Evolutionary conservation across 179 eudicot species (phyloP), one percentile per base, ranked within the genome.

Genomic region (Spergularia azorica): DNA sequence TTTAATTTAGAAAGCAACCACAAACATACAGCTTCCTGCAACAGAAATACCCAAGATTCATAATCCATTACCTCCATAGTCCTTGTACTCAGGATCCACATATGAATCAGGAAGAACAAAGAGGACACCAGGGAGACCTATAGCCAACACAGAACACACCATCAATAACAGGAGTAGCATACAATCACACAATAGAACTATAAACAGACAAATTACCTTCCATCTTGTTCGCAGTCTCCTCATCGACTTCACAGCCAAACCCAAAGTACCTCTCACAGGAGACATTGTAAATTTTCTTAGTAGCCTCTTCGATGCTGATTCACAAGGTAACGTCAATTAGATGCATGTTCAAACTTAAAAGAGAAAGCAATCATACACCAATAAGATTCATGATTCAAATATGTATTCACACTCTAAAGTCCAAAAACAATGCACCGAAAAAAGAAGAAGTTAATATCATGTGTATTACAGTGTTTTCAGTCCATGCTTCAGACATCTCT

Each of bases 51-150:
- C 13, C 15, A 38, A 9, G 20, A 39, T 48, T 13, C 14, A 58
- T 10, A 21, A 48, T 0, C 13, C 8, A 76, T 32, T 89, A 95
- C 97, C 99, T 81, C 99, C 97, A 79, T 95, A 95, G 73, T 95
- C 97, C 87, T 95, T 91, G 84, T 93, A 78, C 81, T 93, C 99
- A 36, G 95, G 85, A 80, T 95, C 99, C 55, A 93, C 99, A 85
- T 95, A 95, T 21, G 97, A 95, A 87, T 95, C 99, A 9, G 99
- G 99, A 38, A 95, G 96, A 64, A 93, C 97, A 75, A 95, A 95
- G 12, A 95, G 80, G 69, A 95, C 99, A 73, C 97, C 99, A 70
- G 97, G 97, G 67, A 91, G 74, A 75, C 94, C 97, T 95, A 83
- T 67, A 77, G 7, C 32, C 79, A 21, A 83, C 67, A 38, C 20